phyloP scores from a whole-genome alignment of 2,329 filamentous ascomycete species.

The Trichoderma sp. region DNA sequence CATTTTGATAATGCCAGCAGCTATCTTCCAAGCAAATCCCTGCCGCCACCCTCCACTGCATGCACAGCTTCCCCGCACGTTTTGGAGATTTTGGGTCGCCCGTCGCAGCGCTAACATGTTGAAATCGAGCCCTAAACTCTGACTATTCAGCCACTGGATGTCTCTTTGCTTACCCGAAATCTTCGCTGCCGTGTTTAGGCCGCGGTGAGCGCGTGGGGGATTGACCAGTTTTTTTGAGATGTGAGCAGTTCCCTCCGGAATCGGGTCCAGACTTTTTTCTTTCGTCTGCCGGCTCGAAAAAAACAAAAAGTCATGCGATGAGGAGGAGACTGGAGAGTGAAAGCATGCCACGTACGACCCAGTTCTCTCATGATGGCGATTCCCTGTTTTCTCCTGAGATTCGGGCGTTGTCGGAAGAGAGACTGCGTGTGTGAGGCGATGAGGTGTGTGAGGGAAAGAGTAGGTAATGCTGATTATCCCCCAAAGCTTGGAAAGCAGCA shows the following conservation, averaged over 20 bases:
- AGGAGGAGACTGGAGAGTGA: background rate
- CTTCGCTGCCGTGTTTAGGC: background rate
- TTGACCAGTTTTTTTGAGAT: conserved; percentile 7
- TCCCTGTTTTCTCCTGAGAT: background rate
- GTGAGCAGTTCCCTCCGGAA: background rate
- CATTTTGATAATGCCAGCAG: background rate
- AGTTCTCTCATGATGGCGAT: background rate
- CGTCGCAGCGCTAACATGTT: background rate
- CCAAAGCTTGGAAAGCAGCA: background rate
- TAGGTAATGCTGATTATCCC: background rate
- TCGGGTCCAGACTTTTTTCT: background rate
- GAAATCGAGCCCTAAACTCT: conserved; percentile 19
- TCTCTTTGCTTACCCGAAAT: background rate
- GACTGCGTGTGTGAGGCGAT: background rate
- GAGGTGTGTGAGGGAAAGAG: background rate
- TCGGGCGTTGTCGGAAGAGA: background rate
- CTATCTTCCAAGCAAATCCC: background rate
- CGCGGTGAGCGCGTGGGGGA: conserved; percentile 13
- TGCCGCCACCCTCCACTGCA: conserved; percentile 13
- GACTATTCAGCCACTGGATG: conserved; percentile 14
- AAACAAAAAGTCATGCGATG: background rate
- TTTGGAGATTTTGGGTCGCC: background rate
- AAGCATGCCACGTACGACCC: background rate
- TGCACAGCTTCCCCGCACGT: conserved; percentile 20
- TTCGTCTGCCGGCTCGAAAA: background rate